phyloP scores from a whole-genome alignment of 1,284 basidiomycete species.

The Cryptococcus wingfieldii region DNA sequence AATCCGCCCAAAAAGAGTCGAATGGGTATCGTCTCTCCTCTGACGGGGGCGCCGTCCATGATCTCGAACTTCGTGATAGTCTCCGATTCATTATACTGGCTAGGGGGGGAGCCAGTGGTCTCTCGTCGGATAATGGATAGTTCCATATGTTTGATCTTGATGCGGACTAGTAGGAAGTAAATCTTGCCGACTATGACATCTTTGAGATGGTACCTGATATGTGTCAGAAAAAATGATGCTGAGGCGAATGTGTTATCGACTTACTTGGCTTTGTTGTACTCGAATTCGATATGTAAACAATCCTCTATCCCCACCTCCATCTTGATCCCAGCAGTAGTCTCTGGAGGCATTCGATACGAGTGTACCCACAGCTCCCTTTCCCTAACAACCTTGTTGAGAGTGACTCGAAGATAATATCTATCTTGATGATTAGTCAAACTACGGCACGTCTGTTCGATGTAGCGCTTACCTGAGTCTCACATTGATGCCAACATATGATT shows the following conservation, averaged over 20 bases:
- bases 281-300: constrained; percentile 97
- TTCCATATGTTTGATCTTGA: constrained; percentile 99
- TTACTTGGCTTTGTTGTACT: constrained; percentile 98
- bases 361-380: constrained; percentile 97
- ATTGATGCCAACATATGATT: constrained; percentile 96
- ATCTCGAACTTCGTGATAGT: constrained; percentile 99
- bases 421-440: too few relatives aligned
- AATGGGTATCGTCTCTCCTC: constrained; percentile 97
- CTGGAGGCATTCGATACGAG: constrained; percentile 96
- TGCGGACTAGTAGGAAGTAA: constrained; percentile 95
- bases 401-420: constrained; percentile 91
- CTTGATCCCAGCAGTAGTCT: constrained; percentile 95
- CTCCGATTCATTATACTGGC: constrained; percentile 98
- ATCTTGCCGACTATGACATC: constrained; percentile 99
- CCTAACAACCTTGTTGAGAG: constrained; percentile 80
- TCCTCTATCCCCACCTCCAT: constrained; percentile 99
- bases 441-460: neutral
- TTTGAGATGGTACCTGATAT: constrained; percentile 87
- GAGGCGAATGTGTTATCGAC: constrained; percentile 31
- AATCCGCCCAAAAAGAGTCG: constrained; percentile 96
- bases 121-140: constrained; percentile 95
- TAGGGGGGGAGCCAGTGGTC: constrained; percentile 91
- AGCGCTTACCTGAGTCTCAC: constrained; percentile 79
- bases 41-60: constrained; percentile 94
- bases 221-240: neutral